Percentiles rank a stretch among this genome's conserved stretches.
These are phyloP conservation scores for Daedalea quercina DNA, from an alignment of 768 basidiomycete genomes.

Conservation along the genomic window DNA sequence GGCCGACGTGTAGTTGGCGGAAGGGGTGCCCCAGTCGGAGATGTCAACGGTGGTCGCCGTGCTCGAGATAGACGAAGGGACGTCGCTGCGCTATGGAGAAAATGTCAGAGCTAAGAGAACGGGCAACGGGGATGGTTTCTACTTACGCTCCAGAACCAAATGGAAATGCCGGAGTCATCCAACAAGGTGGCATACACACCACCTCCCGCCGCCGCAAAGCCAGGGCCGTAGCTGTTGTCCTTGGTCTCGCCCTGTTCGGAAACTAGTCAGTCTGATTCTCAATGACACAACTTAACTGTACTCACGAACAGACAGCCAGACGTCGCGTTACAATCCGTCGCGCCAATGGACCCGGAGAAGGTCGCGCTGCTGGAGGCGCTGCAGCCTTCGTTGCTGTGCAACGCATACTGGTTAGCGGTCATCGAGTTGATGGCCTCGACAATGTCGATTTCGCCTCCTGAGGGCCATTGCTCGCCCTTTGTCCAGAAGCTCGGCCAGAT, in stretches of 20 bases:
- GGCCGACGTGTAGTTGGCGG: conserved; percentile 32
- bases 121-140: neutral
- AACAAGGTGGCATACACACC: conserved; percentile 67
- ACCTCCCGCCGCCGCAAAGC: conserved; percentile 41
- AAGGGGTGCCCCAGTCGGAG: conserved; percentile 39
- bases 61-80: conserved; percentile 30
- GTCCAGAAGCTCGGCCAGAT: conserved; percentile 25
- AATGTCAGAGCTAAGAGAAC: conserved; percentile 14
- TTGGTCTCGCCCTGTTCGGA: conserved; percentile 20
- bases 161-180: conserved; percentile 47
- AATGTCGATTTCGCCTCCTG: conserved; percentile 33
- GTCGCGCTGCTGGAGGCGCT: conserved; percentile 22
- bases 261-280: neutral
- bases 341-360: conserved; percentile 26
- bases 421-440: conserved; percentile 50
- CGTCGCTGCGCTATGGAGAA: conserved; percentile 27
- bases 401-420: conserved; percentile 45
- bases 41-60: conserved; percentile 29
- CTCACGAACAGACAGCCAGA: conserved; percentile 13
- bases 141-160: conserved; percentile 45
- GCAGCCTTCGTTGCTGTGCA: conserved; percentile 41
- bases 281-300: neutral
- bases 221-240: conserved; percentile 32
- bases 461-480: conserved; percentile 29
- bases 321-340: conserved; percentile 25